These are phyloP conservation scores for Boletus edulis DNA, from an alignment of 768 basidiomycete genomes.

Conservation along the genomic window DNA sequence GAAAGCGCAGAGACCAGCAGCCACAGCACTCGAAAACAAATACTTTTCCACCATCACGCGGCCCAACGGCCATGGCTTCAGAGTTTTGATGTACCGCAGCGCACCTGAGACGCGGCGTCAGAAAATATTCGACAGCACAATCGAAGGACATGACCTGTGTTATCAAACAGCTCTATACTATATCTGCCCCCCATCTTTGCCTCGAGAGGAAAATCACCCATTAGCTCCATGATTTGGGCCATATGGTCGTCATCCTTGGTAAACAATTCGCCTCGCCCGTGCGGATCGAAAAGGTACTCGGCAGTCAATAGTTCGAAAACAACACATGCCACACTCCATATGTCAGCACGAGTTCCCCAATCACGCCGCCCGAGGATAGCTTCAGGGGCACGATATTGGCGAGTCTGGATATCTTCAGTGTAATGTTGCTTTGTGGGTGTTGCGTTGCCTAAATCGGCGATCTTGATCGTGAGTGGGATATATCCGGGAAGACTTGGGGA, in stretches of 20 bases:
- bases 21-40: slow-evolving; percentile 58
- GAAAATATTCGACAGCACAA: not conserved
- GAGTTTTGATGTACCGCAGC: slow-evolving; percentile 67
- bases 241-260: slow-evolving; percentile 95
- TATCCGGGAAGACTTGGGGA: slow-evolving; percentile 18
- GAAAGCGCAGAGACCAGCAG: slow-evolving; percentile 60
- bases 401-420: slow-evolving; percentile 95
- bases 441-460: slow-evolving; percentile 92
- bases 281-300: slow-evolving; percentile 91
- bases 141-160: slow-evolving; percentile 45
- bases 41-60: slow-evolving; percentile 92
- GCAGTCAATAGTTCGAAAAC: slow-evolving; percentile 90
- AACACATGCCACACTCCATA: slow-evolving; percentile 91
- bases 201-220: slow-evolving; percentile 73
- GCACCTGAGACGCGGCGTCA: slow-evolving; percentile 40
- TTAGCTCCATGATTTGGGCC: slow-evolving; percentile 90
- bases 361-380: slow-evolving; percentile 85
- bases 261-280: slow-evolving; percentile 75
- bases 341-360: slow-evolving; percentile 84
- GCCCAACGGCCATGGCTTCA: slow-evolving; percentile 80
- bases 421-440: slow-evolving; percentile 88
- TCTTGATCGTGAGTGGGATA: slow-evolving; percentile 77
- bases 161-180: slow-evolving; percentile 82
- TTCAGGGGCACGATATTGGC: slow-evolving; percentile 93
- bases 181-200: slow-evolving; percentile 84